Evolutionary conservation across 805 yeast genomes (phyloP).

Genomic region (Zygosaccharomyces bisporus): DNA sequence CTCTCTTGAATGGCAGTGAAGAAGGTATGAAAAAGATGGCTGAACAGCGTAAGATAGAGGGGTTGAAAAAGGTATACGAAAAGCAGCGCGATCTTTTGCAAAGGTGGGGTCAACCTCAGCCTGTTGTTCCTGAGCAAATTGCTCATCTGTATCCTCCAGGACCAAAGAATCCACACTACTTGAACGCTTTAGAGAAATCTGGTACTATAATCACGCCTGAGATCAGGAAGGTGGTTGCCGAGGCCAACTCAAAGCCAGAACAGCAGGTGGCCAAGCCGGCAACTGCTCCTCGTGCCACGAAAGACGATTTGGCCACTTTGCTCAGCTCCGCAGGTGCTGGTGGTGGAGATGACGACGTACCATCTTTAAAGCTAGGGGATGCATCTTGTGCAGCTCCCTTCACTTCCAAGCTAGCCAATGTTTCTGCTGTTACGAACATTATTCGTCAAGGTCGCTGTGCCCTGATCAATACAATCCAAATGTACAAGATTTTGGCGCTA

Average conservation of each 20-base stretch:
- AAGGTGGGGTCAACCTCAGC: constrained; percentile 79
- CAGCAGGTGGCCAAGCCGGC: constrained; percentile 33
- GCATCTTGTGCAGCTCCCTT: constrained; percentile 99
- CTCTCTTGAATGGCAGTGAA: constrained; percentile 94
- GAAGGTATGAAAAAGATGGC: constrained; percentile 86
- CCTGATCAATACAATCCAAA: constrained; percentile 92
- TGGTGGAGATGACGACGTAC: constrained; percentile 70
- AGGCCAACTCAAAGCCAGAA: constrained; percentile 42
- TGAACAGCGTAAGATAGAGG: constrained; percentile 69
- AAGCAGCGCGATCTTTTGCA: constrained; percentile 78
- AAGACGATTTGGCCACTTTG: constrained; percentile 45
- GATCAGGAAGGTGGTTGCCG: constrained; percentile 55
- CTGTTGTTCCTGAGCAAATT: constrained; percentile 79
- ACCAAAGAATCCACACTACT: constrained; percentile 80
- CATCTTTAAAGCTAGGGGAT: constrained; percentile 91
- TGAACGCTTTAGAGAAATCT: constrained; percentile 77
- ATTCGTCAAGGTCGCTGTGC: constrained; percentile 99
- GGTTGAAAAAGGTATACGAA: constrained; percentile 62
- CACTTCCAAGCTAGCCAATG: constrained; percentile 90
- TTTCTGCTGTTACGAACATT: constrained; percentile 86
- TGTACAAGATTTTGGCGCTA: constrained; percentile 96
- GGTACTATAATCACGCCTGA: constrained; percentile 81
- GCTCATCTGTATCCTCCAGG: constrained; percentile 98
- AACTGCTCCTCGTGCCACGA: constrained; percentile 32
- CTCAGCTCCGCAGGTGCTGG: constrained; percentile 29